phyloP scores from a whole-genome alignment of 495 filamentous ascomycete genomes.

The Thermothielavioides terrestris region DNA sequence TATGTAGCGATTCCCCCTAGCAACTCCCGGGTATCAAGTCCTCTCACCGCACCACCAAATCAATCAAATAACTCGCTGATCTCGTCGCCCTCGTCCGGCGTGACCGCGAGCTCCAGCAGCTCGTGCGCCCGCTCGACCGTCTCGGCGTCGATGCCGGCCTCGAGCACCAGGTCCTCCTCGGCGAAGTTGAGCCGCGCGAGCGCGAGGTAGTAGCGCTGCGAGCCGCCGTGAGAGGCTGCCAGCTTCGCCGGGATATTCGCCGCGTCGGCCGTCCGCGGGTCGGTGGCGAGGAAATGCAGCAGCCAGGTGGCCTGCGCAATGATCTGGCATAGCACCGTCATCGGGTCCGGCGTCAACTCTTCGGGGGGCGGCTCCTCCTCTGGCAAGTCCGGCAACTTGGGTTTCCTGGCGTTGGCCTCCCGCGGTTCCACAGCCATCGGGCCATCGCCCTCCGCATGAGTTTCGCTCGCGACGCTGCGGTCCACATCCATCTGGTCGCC shows the following conservation, averaged over 20 bases:
- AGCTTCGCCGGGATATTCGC: constrained; percentile 34
- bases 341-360: background rate
- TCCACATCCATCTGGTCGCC: constrained; percentile 6
- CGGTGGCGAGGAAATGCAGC: constrained; percentile 37
- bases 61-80: constrained; percentile 33
- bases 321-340: constrained; percentile 14
- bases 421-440: too few relatives aligned
- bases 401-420: background rate
- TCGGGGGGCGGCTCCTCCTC: background rate
- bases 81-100: constrained; percentile 35
- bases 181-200: constrained; percentile 40
- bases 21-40: too few relatives aligned
- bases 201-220: constrained; percentile 36
- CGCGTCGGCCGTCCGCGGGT: constrained; percentile 23
- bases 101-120: constrained; percentile 38
- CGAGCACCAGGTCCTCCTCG: constrained; percentile 37
- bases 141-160: constrained; percentile 29
- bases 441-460: background rate
- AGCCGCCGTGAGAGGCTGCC: constrained; percentile 24
- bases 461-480: background rate
- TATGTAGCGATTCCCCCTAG: too few relatives aligned
- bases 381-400: background rate
- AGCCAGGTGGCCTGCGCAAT: constrained; percentile 26
- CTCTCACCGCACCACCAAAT: background rate
- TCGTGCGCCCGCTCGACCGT: constrained; percentile 42